Evolutionary conservation across 805 yeast species (phyloP), one percentile per base, ranked within the genome.

Genomic region (Martiniozyma abietophila): DNA sequence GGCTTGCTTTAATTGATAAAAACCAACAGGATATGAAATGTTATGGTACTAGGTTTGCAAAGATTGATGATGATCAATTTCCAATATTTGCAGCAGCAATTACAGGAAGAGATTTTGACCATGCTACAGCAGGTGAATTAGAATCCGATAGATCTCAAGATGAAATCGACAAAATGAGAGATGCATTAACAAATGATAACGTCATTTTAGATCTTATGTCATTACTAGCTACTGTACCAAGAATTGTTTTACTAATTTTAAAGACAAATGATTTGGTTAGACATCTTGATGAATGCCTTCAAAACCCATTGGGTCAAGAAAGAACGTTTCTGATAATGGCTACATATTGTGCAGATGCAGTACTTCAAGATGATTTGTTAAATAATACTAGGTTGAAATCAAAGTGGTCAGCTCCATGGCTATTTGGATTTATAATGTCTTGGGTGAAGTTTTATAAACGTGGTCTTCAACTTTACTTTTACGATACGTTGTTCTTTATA

Each of bases 201-300:
- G 59, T 85, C 8, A 52, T 94, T 12, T 71, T 76, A 14, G 80
- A 79, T 45, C 62, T 92, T 48, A 88, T 92, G 94, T 59, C 69
- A 11, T 69, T 92, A 30, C 62, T 92, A 26, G 74, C 88, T 9
- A 62, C 69, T 11, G 74, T 92, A 61, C 99, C 99, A 2, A 65
- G 88, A 28, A 74, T 88, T 12, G 95, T 92, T 16, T 56, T 92
- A 19, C 65, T 92, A 41, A 83, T 92, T 30, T 62, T 92, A 49
- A 92, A 92, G 53, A 94, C 99, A 1, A 92, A 92, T 53, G 99
- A 92, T 59, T 65, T 92, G 32, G 85, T 95, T 0, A 68, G 99
- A 48, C 80, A 77, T 47, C 63, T 92, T 31, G 98, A 92, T 56
- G 97, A 89, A 50, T 65, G 71, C 36, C 65, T 89, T 36, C 71